phyloP scores from a whole-genome alignment of 352 stramenopile genomes.

The Globisporangium rhizosaccharum region DNA sequence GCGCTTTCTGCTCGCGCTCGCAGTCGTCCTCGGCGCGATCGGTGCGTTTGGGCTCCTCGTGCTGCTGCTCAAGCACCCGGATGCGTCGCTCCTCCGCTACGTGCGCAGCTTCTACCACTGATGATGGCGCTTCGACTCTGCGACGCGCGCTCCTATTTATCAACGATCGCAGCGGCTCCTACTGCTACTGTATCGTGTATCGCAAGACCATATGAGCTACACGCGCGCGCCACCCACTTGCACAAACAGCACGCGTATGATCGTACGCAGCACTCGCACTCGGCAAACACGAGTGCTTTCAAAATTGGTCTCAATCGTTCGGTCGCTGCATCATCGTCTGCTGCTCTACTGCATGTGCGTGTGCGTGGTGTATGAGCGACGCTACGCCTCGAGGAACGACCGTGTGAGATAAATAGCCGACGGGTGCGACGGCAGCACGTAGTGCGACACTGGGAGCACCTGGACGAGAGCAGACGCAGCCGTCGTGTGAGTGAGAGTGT shows the following conservation, averaged over 20 bases:
- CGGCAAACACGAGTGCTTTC: too few species aligned
- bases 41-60: constrained; percentile 26
- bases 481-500: too few species aligned
- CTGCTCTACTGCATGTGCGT: neutral
- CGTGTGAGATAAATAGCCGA: constrained; percentile 35
- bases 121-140: neutral
- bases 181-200: neutral
- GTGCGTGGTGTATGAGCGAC: constrained; percentile 7
- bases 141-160: constrained; percentile 9
- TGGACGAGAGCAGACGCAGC: constrained; percentile 10
- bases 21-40: constrained; percentile 28
- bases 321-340: neutral
- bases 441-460: constrained; percentile 48
- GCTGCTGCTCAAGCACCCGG: constrained; percentile 31
- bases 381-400: constrained; percentile 45
- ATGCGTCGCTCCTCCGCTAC: constrained; percentile 26
- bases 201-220: neutral
- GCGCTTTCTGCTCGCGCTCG: constrained; percentile 40
- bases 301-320: too few species aligned
- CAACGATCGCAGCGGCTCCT: constrained; percentile 16
- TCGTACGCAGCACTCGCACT: too few species aligned
- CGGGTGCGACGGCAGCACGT: constrained; percentile 52
- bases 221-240: too few species aligned
- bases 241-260: too few species aligned
- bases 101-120: constrained; percentile 10